Conservation (phyloP, 257 asterid genomes). For the Ilex asprella region DNA sequence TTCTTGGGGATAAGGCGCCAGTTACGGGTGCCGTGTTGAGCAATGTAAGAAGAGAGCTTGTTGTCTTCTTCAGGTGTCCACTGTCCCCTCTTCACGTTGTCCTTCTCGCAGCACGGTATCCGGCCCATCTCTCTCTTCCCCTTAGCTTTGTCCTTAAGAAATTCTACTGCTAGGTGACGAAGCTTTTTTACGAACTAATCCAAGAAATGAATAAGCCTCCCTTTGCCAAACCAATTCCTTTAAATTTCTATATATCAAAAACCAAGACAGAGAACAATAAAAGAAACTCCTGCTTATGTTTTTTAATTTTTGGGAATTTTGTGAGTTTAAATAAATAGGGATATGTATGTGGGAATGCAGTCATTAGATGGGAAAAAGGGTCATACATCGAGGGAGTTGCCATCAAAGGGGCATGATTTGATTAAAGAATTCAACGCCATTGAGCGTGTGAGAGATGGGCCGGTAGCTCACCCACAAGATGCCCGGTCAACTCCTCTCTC, state of each 20-base stretch:
- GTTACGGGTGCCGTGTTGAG: slow-evolving; percentile 87
- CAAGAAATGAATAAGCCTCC: no score
- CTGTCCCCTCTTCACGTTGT: slow-evolving; percentile 80
- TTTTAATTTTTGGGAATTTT: slow-evolving; percentile 11
- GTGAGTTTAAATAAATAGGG: slow-evolving; percentile 22
- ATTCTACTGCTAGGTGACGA: not conserved
- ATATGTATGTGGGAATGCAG: slow-evolving; percentile 16
- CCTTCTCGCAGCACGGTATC: slow-evolving; percentile 92
- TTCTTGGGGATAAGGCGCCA: slow-evolving; percentile 99
- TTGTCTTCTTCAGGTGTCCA: slow-evolving; percentile 99
- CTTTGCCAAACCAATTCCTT: not conserved
- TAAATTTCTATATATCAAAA: not conserved
- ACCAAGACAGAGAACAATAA: no score
- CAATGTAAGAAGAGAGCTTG: slow-evolving; percentile 85
- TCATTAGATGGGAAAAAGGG: slow-evolving; percentile 1
- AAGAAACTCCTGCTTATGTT: not conserved
- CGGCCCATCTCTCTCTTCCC: slow-evolving; percentile 48
- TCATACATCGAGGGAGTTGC: slow-evolving; percentile 4
- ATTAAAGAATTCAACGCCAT: slow-evolving; percentile 85
- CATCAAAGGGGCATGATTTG: slow-evolving; percentile 69
- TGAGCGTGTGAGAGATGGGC: slow-evolving; percentile 78
- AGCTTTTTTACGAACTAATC: not conserved
- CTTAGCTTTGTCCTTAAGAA: not conserved
- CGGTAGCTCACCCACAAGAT: slow-evolving; percentile 81
- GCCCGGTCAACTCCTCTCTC: slow-evolving; percentile 58